Evolutionary conservation across 225 moss, liverwort and hornwort genomes (phyloP).

Genomic region (Climacium dendroides): DNA sequence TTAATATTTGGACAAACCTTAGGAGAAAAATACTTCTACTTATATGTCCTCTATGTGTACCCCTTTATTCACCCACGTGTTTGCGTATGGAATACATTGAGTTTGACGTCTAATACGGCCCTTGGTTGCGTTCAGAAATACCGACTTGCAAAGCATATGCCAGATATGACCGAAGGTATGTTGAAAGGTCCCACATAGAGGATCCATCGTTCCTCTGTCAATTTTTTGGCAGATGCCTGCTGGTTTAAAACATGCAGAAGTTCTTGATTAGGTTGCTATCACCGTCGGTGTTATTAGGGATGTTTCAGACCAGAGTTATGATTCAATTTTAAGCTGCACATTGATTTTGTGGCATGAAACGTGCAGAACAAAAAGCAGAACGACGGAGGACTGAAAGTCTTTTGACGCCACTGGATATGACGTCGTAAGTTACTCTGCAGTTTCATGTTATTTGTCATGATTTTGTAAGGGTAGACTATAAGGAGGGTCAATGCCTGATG

Average conservation of each 20-base stretch:
- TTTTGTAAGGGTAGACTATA: not conserved
- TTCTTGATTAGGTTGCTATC: not conserved
- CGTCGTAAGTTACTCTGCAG: slow-evolving; percentile 28
- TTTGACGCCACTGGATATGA: slow-evolving; percentile 32
- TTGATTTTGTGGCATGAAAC: not conserved
- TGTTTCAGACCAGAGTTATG: not conserved
- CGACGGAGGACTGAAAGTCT: slow-evolving; percentile 22
- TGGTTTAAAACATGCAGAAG: not conserved
- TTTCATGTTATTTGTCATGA: not conserved
- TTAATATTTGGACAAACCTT: not conserved
- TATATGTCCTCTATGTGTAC: not conserved
- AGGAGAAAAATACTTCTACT: not conserved
- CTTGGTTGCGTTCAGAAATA: slow-evolving; percentile 59
- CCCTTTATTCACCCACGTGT: not conserved
- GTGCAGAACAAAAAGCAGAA: slow-evolving; percentile 38
- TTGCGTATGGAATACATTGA: not conserved
- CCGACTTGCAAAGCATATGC: slow-evolving; percentile 86
- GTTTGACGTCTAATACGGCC: not conserved
- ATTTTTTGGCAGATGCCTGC: not conserved
- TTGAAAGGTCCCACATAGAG: not conserved
- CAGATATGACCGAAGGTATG: slow-evolving; percentile 80
- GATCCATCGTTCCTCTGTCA: not conserved
- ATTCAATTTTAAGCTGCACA: not conserved
- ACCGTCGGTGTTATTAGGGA: not conserved
- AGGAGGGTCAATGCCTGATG: not conserved